Percentiles rank a stretch among this genome's conserved stretches.
Evolutionary conservation across 2,329 filamentous ascomycete species (phyloP).

Genomic region (Beauveria sp.): DNA sequence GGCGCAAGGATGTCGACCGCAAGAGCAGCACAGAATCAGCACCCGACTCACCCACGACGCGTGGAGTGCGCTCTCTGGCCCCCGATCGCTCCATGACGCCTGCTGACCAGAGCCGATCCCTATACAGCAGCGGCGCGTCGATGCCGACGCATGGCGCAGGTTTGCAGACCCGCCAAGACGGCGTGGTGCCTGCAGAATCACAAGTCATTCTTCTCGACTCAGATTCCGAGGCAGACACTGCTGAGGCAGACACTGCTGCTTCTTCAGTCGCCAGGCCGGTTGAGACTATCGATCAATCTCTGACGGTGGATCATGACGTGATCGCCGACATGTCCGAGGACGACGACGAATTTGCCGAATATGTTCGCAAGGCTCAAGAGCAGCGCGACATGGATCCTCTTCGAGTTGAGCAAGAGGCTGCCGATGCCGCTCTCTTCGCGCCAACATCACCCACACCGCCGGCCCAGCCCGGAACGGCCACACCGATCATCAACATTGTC

Average conservation of each 20-base stretch:
- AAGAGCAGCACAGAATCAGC: slow-evolving; percentile 5
- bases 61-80: background rate
- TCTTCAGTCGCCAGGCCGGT: slow-evolving; percentile 17
- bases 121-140: background rate
- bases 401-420: slow-evolving; percentile 14
- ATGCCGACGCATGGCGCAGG: background rate
- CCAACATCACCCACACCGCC: background rate
- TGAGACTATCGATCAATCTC: background rate
- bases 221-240: slow-evolving; percentile 17
- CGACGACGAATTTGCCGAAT: slow-evolving; percentile 38
- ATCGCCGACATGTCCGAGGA: slow-evolving; percentile 19
- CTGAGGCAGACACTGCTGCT: background rate
- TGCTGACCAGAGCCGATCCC: background rate
- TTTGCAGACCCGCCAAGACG: background rate
- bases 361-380: slow-evolving; percentile 34
- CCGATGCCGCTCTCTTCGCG: slow-evolving; percentile 13
- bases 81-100: slow-evolving; percentile 4
- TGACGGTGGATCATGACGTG: slow-evolving; percentile 11
- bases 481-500: slow-evolving; percentile 22
- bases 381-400: slow-evolving; percentile 18
- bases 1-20: slow-evolving; percentile 10
- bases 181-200: background rate
- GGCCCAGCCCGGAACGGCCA: background rate
- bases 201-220: slow-evolving; percentile 26
- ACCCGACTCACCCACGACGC: background rate